Evolutionary conservation across 768 basidiomycete species (phyloP).

Genomic region (Mycena amicta): DNA sequence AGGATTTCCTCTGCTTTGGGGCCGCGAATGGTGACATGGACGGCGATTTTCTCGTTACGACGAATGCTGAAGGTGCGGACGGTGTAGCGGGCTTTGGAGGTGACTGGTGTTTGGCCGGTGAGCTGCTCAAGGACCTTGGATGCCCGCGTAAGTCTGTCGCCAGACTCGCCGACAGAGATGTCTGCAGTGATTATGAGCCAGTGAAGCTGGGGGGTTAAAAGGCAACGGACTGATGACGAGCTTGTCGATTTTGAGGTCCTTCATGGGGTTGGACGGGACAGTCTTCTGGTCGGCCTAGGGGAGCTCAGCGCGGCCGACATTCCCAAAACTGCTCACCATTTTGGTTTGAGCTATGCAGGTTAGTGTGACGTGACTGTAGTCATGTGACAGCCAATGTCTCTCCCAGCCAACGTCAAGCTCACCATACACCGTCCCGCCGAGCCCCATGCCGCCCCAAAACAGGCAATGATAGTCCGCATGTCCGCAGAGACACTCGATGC

Average conservation of each 20-base stretch:
- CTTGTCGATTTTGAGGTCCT: slow-evolving; percentile 96
- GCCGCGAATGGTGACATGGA: slow-evolving; percentile 97
- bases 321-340: slow-evolving; percentile 11
- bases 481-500: slow-evolving; percentile 73
- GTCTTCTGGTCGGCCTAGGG: slow-evolving; percentile 87
- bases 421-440: slow-evolving; percentile 62
- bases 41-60: slow-evolving; percentile 99
- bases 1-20: slow-evolving; percentile 99
- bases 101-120: slow-evolving; percentile 98
- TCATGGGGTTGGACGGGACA: slow-evolving; percentile 90
- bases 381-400: slow-evolving; percentile 75
- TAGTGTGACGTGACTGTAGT: slow-evolving; percentile 1
- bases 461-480: slow-evolving; percentile 77
- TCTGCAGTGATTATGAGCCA: slow-evolving; percentile 50
- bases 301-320: background rate
- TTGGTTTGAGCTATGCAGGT: slow-evolving; percentile 2
- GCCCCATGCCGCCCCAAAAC: slow-evolving; percentile 63
- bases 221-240: slow-evolving; percentile 95
- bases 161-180: slow-evolving; percentile 99
- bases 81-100: slow-evolving; percentile 99
- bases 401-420: slow-evolving; percentile 56
- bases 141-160: slow-evolving; percentile 97
- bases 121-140: slow-evolving; percentile 99
- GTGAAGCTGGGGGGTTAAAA: slow-evolving; percentile 8
- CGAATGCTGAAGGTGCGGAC: slow-evolving; percentile 99